Evolutionary conservation across 192 early-diverging fungal species (phyloP).

Genomic region (Haplosporangium gracile): DNA sequence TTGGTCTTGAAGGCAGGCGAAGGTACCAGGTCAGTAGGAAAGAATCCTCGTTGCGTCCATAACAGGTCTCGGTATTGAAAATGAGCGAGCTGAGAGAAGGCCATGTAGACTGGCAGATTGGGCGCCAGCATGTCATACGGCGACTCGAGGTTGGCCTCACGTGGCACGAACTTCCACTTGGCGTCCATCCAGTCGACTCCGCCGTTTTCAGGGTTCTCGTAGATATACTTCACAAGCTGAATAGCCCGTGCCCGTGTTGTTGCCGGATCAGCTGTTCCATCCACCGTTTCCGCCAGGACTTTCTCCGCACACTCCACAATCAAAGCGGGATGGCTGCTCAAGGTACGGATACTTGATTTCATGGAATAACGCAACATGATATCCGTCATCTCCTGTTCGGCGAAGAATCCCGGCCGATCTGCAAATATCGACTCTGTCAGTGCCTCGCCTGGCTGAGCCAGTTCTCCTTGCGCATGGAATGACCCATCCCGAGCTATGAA

Average conservation of each 20-base stretch:
- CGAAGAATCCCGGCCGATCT: not conserved
- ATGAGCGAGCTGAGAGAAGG: conserved; percentile 9
- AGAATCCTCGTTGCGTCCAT: conserved; percentile 39
- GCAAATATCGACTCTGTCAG: not conserved
- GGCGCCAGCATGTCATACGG: conserved; percentile 5
- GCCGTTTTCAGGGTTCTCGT: not conserved
- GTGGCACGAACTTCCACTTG: conserved; percentile 33
- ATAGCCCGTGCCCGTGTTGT: not conserved
- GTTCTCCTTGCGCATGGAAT: not conserved
- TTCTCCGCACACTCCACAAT: conserved; percentile 12
- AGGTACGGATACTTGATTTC: too few relatives aligned
- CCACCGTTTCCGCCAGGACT: not conserved
- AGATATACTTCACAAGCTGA: conserved; percentile 17
- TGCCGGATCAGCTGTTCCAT: not conserved
- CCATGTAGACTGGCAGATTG: not conserved
- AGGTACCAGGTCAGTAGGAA: conserved; percentile 20
- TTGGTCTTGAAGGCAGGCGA: not conserved
- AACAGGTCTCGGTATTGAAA: not conserved
- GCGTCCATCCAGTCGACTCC: conserved; percentile 26
- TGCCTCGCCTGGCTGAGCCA: not conserved
- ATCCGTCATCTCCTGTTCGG: not conserved
- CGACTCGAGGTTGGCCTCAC: not conserved
- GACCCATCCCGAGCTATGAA: conserved; percentile 9
- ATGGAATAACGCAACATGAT: too few relatives aligned
- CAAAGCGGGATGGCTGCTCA: not conserved